Base-by-base conservation (phyloP, 768 basidiomycete species). In the Pisolithus albus region DNA sequence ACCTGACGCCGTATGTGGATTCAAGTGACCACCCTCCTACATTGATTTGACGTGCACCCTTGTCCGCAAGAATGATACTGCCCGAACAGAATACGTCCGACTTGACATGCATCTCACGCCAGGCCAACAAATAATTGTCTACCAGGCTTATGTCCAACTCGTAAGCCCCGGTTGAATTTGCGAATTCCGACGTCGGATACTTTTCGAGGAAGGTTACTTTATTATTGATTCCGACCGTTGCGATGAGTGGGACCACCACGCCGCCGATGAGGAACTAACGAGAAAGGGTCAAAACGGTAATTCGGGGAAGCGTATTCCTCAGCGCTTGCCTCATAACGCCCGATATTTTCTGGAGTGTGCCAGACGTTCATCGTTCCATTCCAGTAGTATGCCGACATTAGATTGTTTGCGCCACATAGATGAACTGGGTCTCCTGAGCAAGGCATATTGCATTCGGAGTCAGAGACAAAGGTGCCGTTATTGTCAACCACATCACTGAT, bases 121-220 rank as follows among this genome's bases (percentile, higher is more conserved):
- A 91, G 7, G 86, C 78, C 50, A 64, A 54, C 19, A 39, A 7
- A 50, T 70, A 72, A 30, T 75, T 67, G 53, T 72, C 54, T 0
- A 72, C 72, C 32, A 89, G 69, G 26, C 74, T 81, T 38, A 82
- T 64, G 59, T 89, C 88, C 23, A 91, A 71, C 56, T 91, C 88
- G 55, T 88, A 89, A 1, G 86, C 86, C 8, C 86, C 88, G 15
- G 88, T 88, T 4, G 83, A 75, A 64, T 88, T 88, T 3, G 61
- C 52, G 51, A 72, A 81, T 34, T 79, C 78, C 51, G 75, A 75
- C 23, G 86, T 88, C 8, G 86, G 84, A 3, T 50, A 68, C 63
- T 90, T 91, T 65, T 91, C 88, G 7, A 91, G 70, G 70, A 90
- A 86, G 1, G 82, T 78, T 45, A 90, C 82, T 61, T 90, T 91